A percentile compares a stretch with the other conserved stretches of the same genome.
Evolutionary conservation across 768 basidiomycete species (phyloP).

Genomic region (Tremella mesenterica): DNA sequence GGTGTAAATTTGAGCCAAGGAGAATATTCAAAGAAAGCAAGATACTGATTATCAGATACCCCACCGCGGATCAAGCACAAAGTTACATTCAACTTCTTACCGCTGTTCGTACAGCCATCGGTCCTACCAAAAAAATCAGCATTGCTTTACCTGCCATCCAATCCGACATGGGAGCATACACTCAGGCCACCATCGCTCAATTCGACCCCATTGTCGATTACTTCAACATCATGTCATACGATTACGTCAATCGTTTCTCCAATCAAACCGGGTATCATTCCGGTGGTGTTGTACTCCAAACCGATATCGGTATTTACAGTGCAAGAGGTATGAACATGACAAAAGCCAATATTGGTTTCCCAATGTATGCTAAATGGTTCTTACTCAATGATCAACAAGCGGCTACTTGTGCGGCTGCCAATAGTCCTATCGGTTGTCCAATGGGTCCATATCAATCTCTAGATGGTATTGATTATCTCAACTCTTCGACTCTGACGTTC

Average conservation of each 20-base stretch:
- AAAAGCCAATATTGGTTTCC: constrained; percentile 27
- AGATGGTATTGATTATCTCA: constrained; percentile 2
- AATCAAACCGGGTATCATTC: constrained; percentile 14
- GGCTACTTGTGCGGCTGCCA: not conserved
- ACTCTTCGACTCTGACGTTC: constrained; percentile 8
- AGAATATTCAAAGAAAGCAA: too few species aligned
- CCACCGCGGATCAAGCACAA: not conserved
- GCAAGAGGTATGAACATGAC: constrained; percentile 4
- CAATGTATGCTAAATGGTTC: constrained; percentile 33
- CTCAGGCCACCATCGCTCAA: constrained; percentile 5
- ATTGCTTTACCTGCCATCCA: constrained; percentile 14
- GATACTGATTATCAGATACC: not conserved
- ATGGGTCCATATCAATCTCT: constrained; percentile 10
- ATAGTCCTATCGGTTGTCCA: constrained; percentile 12
- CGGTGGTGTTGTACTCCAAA: constrained; percentile 19
- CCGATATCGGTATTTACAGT: constrained; percentile 11
- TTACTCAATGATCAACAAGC: not conserved
- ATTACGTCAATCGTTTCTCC: constrained; percentile 21
- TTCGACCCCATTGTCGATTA: constrained; percentile 23
- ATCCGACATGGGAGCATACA: constrained; percentile 19
- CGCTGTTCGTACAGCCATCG: constrained; percentile 6
- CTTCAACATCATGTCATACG: constrained; percentile 33
- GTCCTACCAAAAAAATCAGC: constrained; percentile 3
- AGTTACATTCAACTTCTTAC: not conserved
- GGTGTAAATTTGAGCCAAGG: too few species aligned